Evolutionary conservation across 805 yeast species (phyloP).

Genomic region (Brettanomyces anomalus): DNA sequence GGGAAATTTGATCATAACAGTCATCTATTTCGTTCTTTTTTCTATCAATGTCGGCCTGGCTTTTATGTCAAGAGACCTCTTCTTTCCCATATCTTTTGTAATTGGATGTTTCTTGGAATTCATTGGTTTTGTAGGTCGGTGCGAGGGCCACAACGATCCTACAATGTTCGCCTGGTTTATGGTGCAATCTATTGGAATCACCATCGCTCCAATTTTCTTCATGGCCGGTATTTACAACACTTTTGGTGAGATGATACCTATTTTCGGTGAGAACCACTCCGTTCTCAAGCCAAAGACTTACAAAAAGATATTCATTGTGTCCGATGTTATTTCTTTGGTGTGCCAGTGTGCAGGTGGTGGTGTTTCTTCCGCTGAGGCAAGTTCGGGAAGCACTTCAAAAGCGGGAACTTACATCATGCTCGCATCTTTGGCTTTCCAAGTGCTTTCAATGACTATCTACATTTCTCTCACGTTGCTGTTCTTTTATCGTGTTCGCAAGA

Average conservation of each 20-base stretch:
- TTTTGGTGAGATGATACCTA: conserved; percentile 49
- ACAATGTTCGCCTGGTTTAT: conserved; percentile 31
- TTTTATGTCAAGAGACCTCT: neutral
- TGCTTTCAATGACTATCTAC: conserved; percentile 53
- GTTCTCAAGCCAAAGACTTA: conserved; percentile 41
- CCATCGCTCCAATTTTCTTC: conserved; percentile 68
- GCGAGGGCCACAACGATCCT: conserved; percentile 29
- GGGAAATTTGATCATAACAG: neutral
- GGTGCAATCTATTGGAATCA: conserved; percentile 52
- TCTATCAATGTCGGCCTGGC: neutral
- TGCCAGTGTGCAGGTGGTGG: conserved; percentile 72
- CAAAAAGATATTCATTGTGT: conserved; percentile 48
- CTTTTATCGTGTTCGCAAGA: conserved; percentile 27
- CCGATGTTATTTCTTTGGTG: conserved; percentile 51
- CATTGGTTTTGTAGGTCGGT: conserved; percentile 55
- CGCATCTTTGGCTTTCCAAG: conserved; percentile 70
- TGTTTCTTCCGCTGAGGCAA: conserved; percentile 39
- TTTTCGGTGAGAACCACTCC: conserved; percentile 48
- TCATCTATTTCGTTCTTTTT: neutral
- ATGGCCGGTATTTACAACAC: conserved; percentile 72
- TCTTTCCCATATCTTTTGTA: conserved; percentile 29
- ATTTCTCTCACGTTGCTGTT: conserved; percentile 38
- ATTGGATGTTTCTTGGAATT: conserved; percentile 51
- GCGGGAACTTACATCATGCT: conserved; percentile 42
- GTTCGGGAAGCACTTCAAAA: conserved; percentile 9